Evolutionary conservation across 768 basidiomycete species (phyloP).

Genomic region (Nidularia pulvinata): DNA sequence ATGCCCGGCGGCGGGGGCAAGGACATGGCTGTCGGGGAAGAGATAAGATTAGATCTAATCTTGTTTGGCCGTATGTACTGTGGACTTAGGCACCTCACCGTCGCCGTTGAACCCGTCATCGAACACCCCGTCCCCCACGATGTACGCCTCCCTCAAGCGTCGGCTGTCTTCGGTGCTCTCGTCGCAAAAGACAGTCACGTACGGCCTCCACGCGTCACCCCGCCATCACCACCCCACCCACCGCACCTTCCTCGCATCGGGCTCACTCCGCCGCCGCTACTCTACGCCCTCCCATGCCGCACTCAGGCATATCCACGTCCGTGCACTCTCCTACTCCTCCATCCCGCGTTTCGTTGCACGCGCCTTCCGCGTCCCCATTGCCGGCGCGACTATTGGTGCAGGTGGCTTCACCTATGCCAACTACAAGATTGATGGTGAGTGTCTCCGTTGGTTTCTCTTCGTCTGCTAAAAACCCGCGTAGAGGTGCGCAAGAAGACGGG

Average conservation of each 20-base stretch:
- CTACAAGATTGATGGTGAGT: conserved; percentile 93
- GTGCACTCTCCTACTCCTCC: conserved; percentile 83
- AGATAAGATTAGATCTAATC: neutral
- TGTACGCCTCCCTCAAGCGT: conserved; percentile 44
- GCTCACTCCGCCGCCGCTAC: conserved; percentile 51
- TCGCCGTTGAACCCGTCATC: too few relatives aligned
- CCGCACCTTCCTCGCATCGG: conserved; percentile 55
- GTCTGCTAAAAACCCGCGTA: conserved; percentile 21
- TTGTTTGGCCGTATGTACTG: neutral
- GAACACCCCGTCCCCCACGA: conserved; percentile 17
- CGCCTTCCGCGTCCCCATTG: conserved; percentile 87
- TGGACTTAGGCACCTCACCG: too few relatives aligned
- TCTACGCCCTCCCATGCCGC: conserved; percentile 34
- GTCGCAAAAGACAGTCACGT: conserved; percentile 47
- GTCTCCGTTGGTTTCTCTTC: neutral
- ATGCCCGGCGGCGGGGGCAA: conserved; percentile 62
- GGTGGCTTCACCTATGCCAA: conserved; percentile 94
- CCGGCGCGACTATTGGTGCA: conserved; percentile 87
- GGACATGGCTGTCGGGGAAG: conserved; percentile 13
- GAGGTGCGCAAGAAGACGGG: conserved; percentile 72
- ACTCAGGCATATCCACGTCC: conserved; percentile 68
- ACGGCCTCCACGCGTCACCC: conserved; percentile 45
- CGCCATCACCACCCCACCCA: conserved; percentile 40
- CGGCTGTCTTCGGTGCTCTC: conserved; percentile 25
- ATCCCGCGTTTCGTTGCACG: conserved; percentile 88